Base-by-base conservation (phyloP, 345 rosid species). In the Citropsis articulata region DNA sequence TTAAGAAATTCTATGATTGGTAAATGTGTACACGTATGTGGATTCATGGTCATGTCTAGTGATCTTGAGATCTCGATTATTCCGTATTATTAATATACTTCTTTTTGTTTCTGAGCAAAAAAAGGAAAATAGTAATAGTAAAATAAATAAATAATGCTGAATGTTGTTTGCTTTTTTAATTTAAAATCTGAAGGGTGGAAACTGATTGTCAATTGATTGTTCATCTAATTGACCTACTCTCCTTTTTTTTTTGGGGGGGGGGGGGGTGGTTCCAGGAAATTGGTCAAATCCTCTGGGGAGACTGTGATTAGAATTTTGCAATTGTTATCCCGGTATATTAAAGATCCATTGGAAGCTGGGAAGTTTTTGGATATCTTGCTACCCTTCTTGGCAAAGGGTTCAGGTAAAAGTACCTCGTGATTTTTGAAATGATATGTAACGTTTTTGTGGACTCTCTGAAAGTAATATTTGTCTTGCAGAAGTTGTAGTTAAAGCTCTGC, bases 321-420 rank as follows among this genome's bases (percentile, higher is more conserved):
- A 77, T 77, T 90, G 81, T 77, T 96, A 81, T 84, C 92, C 14
- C 90, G 86, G 82, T 90, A 84, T 82, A 77, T 96, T 65, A 72
- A 78, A 65, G 92, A 91, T 84, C 82, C 83, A 25, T 77, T 82
- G 50, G 65, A 78, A 28, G 96, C 86, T 31, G 82, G 76, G 79
- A 87, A 86, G 79, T 89, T 92, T 84, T 73, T 92, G 83, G 97
- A 92, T 79, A 75, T 92, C 82, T 83, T 91, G 81, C 91, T 96
- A 66, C 88, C 92, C 64, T 84, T 90, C 81, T 71, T 96, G 68
- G 83, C 88, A 31, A 89, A 82, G 73, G 83, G 85, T 85, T 81
- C 90, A 74, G 98, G 99, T 94, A 86, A 84, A 86, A 42, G 4
- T 63, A 30, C 48, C 61, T 45, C n/a, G 18, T 68, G 21, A 48